Evolutionary conservation across 495 filamentous ascomycete genomes (phyloP).

Genomic region (Tuber umbilicatum): DNA sequence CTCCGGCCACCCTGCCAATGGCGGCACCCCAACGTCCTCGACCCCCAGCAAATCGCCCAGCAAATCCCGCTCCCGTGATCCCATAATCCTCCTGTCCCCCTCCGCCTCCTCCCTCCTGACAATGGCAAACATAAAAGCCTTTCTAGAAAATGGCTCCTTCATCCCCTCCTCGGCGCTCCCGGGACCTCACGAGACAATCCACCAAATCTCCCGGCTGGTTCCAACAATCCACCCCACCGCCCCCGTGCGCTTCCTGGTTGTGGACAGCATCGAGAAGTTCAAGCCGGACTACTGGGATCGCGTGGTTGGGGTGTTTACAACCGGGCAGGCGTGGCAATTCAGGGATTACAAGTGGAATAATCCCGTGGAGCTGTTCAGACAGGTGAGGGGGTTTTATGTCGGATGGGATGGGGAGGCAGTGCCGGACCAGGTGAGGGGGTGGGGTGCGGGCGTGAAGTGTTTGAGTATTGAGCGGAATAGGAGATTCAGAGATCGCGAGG

Average conservation of each 20-base stretch:
- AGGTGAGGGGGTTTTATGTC: constrained; percentile 79
- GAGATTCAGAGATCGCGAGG: constrained; percentile 84
- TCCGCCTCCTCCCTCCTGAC: constrained; percentile 95
- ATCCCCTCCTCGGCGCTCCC: constrained; percentile 53
- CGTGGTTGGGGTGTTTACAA: constrained; percentile 95
- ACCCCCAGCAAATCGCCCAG: constrained; percentile 47
- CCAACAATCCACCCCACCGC: constrained; percentile 64
- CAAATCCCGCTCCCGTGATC: constrained; percentile 57
- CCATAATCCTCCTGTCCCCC: constrained; percentile 97
- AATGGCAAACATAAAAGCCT: constrained; percentile 93
- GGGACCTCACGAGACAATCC: constrained; percentile 58
- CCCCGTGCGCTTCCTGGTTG: constrained; percentile 86
- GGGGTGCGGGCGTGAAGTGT: constrained; percentile 73
- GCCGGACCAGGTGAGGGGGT: constrained; percentile 67
- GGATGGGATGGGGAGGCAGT: constrained; percentile 82
- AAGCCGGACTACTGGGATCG: constrained; percentile 96
- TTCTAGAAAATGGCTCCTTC: constrained; percentile 81
- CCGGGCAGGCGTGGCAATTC: constrained; percentile 97
- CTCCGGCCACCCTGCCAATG: constrained; percentile 43
- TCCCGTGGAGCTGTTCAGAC: constrained; percentile 78
- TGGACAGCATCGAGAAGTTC: constrained; percentile 87
- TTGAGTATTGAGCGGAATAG: constrained; percentile 76
- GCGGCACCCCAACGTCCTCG: constrained; percentile 43
- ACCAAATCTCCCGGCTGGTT: constrained; percentile 72
- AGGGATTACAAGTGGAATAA: constrained; percentile 95